Base-by-base conservation (phyloP, 140 eudicot species). In the Oenanthe javanica region DNA sequence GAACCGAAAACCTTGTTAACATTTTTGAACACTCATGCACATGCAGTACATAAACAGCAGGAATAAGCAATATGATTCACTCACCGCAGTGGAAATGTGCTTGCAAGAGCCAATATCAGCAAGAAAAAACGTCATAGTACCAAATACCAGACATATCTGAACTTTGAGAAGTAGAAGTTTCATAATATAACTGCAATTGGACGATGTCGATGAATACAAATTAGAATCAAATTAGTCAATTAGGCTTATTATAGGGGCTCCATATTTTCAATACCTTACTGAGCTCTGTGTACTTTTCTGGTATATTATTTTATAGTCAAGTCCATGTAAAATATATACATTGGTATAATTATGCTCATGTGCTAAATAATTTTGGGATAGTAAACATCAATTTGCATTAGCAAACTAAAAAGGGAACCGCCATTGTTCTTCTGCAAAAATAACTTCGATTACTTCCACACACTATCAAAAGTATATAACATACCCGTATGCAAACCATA, bases 61-160 rank as follows among this genome's bases (percentile, higher is more conserved):
- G 63, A 52, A 76, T 69, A 75, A 81, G 67, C 45, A 31, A 23
- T 25, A 27, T 52, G 4, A 4, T 81, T 45, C 51, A 64, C 84
- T 80, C 63, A 87, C 86, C 87, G 85, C 80, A 18, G 79, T 43
- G 36, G 70, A 72, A 27, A 16, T 45, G 27, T 76, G 81, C 43
- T 75, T 42, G 75, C 76, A 86, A 40, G 79, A 72, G 78, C 85
- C 79, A 45, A 73, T 81, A 75, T 76, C 77, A 51, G 83, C 64
- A 81, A 87, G 81, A 59, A 91, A 27, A 18, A 82, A 49, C 83
- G 83, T 15, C 67, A 82, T 5, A 49, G 80, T 77, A 40, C 87
- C 87, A 25, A 87, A 63, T 84, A 81, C 83, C 76, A 86, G 78
- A 69, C 18, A 59, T 81, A 82, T 52, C 48, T 79, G 87, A 49